These are phyloP conservation scores for Cyberlindnera amylophila DNA, from an alignment of 805 yeast genomes.

Conservation along the genomic window DNA sequence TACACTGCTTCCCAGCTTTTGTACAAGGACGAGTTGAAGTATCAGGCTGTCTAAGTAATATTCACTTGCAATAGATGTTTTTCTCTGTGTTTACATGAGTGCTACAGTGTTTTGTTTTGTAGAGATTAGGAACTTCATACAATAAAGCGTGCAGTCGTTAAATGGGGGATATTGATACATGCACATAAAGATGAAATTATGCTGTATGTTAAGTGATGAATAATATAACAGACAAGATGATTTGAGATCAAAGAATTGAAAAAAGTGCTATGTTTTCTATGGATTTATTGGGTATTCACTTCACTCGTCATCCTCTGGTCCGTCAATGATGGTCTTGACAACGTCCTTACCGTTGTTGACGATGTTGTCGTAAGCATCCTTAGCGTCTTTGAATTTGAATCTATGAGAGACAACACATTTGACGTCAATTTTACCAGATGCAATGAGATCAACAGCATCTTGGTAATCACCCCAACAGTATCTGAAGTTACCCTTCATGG, in stretches of 20 bases:
- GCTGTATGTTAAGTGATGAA: too few relatives aligned
- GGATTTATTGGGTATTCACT: too few relatives aligned
- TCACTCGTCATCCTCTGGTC: constrained; percentile 44
- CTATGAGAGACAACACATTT: constrained; percentile 71
- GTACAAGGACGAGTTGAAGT: constrained; percentile 55
- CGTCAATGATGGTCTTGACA: constrained; percentile 77
- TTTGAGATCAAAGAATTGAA: too few relatives aligned
- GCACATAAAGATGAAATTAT: too few relatives aligned
- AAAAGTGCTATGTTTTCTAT: too few relatives aligned
- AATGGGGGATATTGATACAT: too few relatives aligned
- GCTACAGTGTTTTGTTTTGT: too few relatives aligned
- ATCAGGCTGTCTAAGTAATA: constrained; percentile 49
- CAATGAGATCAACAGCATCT: constrained; percentile 64
- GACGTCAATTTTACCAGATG: constrained; percentile 60
- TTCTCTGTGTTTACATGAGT: too few relatives aligned
- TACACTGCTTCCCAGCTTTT: constrained; percentile 72
- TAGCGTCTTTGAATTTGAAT: constrained; percentile 67
- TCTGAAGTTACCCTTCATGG: constrained; percentile 74
- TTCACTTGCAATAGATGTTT: too few relatives aligned
- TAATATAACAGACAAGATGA: too few relatives aligned
- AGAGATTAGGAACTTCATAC: too few relatives aligned
- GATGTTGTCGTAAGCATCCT: constrained; percentile 64
- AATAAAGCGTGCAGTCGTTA: too few relatives aligned
- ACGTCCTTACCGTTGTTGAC: constrained; percentile 61
- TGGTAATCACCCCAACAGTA: constrained; percentile 75